These are phyloP conservation scores for Beauveria scarabaeidicola DNA, from an alignment of 2,329 filamentous ascomycete species.

Conservation along the genomic window DNA sequence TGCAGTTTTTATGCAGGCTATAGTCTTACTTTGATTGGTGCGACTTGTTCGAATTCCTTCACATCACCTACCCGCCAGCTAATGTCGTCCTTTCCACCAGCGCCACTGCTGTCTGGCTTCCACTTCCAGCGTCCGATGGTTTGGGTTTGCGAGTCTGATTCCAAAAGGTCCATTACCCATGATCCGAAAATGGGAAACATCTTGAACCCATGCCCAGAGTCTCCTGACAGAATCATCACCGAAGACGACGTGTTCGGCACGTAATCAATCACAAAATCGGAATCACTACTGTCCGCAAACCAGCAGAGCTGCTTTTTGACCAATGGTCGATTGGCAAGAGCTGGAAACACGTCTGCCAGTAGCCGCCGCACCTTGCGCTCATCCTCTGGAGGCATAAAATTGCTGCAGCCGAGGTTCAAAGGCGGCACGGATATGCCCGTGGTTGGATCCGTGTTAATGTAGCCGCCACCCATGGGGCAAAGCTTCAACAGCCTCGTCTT, in stretches of 20 bases:
- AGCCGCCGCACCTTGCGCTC: constrained; percentile 43
- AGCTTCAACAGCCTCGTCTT: constrained; percentile 50
- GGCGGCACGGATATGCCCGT: constrained; percentile 32
- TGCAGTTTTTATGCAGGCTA: neutral
- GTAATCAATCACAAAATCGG: constrained; percentile 52
- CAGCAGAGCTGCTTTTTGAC: constrained; percentile 51
- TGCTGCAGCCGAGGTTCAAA: constrained; percentile 23
- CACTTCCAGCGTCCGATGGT: neutral
- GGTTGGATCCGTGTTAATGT: constrained; percentile 32
- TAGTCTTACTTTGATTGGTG: neutral
- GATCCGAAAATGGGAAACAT: constrained; percentile 43
- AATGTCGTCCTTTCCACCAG: neutral
- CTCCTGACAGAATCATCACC: constrained; percentile 41
- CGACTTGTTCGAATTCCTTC: neutral
- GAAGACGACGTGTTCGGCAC: constrained; percentile 42
- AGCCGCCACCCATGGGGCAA: constrained; percentile 50
- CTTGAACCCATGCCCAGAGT: constrained; percentile 56
- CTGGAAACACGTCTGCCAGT: constrained; percentile 42
- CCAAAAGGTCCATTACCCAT: neutral
- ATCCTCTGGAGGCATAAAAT: constrained; percentile 45
- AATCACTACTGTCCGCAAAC: constrained; percentile 53
- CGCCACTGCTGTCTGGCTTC: neutral
- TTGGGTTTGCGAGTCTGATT: neutral
- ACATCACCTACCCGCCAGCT: neutral
- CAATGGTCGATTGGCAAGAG: constrained; percentile 45